A percentile compares a stretch with the other conserved stretches of the same genome.
phyloP scores from a whole-genome alignment of 257 asterid species.

The Capsicum baccatum region DNA sequence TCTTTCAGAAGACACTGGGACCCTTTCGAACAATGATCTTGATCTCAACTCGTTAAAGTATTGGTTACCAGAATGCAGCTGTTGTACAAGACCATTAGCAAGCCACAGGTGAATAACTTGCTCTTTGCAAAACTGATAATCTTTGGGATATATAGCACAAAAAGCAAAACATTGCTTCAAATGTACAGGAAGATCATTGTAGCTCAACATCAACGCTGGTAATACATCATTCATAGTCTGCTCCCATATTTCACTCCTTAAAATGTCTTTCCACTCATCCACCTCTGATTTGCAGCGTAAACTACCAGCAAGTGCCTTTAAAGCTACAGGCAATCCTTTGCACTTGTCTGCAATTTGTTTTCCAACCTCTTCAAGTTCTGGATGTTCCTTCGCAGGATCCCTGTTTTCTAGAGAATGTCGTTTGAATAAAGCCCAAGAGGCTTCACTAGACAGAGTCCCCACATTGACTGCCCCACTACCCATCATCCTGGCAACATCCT shows the following conservation, averaged over 20 bases:
- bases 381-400: too few relatives aligned
- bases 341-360: background rate
- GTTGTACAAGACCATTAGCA: slow-evolving; percentile 27
- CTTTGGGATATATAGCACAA: slow-evolving; percentile 36
- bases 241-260: background rate
- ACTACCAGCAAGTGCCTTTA: background rate
- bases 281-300: background rate
- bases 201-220: slow-evolving; percentile 26
- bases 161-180: slow-evolving; percentile 27
- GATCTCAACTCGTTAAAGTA: slow-evolving; percentile 8
- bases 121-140: background rate
- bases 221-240: too few relatives aligned
- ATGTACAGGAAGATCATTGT: slow-evolving; percentile 23
- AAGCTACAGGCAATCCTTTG: slow-evolving; percentile 23
- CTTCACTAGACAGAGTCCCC: too few relatives aligned
- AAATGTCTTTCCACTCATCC: slow-evolving; percentile 7
- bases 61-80: background rate
- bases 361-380: too few relatives aligned
- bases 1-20: too few relatives aligned
- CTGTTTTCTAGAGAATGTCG: too few relatives aligned
- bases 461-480: too few relatives aligned
- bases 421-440: too few relatives aligned
- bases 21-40: background rate
- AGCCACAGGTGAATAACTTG: slow-evolving; percentile 26
- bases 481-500: too few relatives aligned